Conservation (phyloP, 495 filamentous ascomycete species). For the Penicillium silybi region DNA sequence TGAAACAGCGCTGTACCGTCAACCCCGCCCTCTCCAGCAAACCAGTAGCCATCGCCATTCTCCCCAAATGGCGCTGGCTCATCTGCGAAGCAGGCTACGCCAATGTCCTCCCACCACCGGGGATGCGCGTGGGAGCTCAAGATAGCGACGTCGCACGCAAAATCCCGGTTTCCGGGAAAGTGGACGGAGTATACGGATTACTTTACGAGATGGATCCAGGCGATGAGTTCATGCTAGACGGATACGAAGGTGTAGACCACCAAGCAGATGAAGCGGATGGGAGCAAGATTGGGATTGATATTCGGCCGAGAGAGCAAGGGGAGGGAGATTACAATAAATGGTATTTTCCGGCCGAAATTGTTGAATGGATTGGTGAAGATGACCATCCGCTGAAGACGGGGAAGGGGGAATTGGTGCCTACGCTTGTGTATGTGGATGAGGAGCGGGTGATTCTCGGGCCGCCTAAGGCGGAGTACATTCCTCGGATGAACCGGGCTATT, state of each 20-base stretch:
- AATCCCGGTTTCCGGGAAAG: constrained; percentile 19
- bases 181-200: constrained; percentile 54
- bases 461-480: constrained; percentile 61
- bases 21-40: constrained; percentile 48
- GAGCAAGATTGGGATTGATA: constrained; percentile 23
- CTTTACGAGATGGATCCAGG: constrained; percentile 50
- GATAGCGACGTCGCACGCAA: constrained; percentile 8
- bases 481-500: constrained; percentile 65
- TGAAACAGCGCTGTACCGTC: constrained; percentile 56
- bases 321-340: constrained; percentile 38
- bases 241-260: constrained; percentile 41
- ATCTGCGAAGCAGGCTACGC: constrained; percentile 68
- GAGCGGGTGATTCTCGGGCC: constrained; percentile 30
- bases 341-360: constrained; percentile 32
- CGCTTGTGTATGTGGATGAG: constrained; percentile 59
- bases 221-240: constrained; percentile 39
- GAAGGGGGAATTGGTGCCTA: constrained; percentile 16
- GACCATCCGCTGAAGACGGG: constrained; percentile 5
- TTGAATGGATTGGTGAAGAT: constrained; percentile 30
- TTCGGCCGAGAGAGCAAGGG: constrained; percentile 43
- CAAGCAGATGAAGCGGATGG: constrained; percentile 8
- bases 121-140: constrained; percentile 26
- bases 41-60: constrained; percentile 40
- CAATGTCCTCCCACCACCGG: constrained; percentile 51
- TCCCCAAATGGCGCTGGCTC: constrained; percentile 58